These are phyloP conservation scores for Lablab purpureus DNA, from an alignment of 306 rosid genomes.

Conservation along the genomic window DNA sequence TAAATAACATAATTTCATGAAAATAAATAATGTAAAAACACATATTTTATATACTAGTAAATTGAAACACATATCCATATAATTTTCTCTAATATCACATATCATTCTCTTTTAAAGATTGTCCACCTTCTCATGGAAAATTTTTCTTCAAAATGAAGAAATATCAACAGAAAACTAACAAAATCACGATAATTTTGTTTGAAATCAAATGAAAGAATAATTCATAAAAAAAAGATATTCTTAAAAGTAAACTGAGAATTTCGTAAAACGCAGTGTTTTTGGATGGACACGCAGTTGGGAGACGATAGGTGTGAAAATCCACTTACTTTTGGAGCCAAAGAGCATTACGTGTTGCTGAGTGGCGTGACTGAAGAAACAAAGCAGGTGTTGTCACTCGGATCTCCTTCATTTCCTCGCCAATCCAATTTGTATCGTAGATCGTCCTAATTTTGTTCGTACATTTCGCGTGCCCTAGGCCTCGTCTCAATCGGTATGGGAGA, in stretches of 20 bases:
- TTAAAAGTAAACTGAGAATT: not conserved
- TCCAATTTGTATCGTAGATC: not conserved
- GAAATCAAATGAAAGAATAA: not conserved
- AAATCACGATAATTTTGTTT: too few relatives aligned
- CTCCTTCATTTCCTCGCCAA: not conserved
- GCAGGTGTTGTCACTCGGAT: constrained; percentile 9
- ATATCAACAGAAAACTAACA: too few relatives aligned
- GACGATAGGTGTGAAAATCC: not conserved
- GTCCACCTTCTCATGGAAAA: too few relatives aligned
- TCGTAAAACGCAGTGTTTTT: not conserved
- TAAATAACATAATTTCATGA: too few relatives aligned
- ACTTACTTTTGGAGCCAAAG: constrained; percentile 35
- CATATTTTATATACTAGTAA: too few relatives aligned
- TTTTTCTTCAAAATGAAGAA: too few relatives aligned
- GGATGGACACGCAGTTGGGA: not conserved
- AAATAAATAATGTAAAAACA: too few relatives aligned
- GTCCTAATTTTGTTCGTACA: too few relatives aligned
- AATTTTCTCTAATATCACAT: too few relatives aligned
- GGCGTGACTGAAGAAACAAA: not conserved
- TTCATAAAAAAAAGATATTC: too few relatives aligned
- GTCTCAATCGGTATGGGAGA: constrained; percentile 35
- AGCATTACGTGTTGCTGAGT: not conserved
- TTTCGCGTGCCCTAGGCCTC: constrained; percentile 34
- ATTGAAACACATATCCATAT: too few relatives aligned
- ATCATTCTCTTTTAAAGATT: too few relatives aligned